A percentile compares a stretch with the other conserved stretches of the same genome.
phyloP scores from a whole-genome alignment of 2,329 filamentous ascomycete genomes.

The Talaromyces sp. region DNA sequence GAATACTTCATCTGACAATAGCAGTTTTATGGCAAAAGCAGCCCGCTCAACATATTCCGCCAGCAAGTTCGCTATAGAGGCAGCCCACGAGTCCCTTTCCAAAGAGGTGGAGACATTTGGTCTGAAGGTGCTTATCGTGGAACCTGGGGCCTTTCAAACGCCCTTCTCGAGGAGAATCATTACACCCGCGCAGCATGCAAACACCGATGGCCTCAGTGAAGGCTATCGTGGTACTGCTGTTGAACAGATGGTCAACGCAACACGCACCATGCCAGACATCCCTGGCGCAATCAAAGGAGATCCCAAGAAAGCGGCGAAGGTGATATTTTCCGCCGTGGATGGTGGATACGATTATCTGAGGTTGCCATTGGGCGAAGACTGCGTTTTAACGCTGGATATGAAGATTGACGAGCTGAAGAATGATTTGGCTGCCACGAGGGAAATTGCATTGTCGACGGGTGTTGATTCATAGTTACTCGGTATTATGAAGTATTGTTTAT shows the following conservation, averaged over 20 bases:
- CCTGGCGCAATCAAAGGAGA: constrained; percentile 21
- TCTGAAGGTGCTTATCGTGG: constrained; percentile 45
- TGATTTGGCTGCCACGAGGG: constrained; percentile 7
- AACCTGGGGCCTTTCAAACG: constrained; percentile 49
- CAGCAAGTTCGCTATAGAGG: constrained; percentile 48
- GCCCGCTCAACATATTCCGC: constrained; percentile 37
- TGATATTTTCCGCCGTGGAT: constrained; percentile 44
- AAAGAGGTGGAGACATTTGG: constrained; percentile 40
- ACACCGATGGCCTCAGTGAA: constrained; percentile 36
- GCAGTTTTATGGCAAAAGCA: constrained; percentile 25
- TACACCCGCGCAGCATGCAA: not conserved
- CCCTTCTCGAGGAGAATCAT: constrained; percentile 36
- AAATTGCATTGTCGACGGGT: too few species aligned
- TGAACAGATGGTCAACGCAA: constrained; percentile 27
- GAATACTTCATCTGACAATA: too few species aligned
- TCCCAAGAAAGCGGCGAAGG: constrained; percentile 30
- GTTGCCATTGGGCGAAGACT: constrained; percentile 44
- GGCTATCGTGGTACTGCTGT: constrained; percentile 28
- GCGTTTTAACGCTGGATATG: constrained; percentile 25
- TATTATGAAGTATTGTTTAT: too few species aligned
- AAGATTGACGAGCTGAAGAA: constrained; percentile 14
- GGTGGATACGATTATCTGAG: constrained; percentile 36
- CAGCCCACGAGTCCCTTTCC: constrained; percentile 41
- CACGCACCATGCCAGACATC: too few species aligned
- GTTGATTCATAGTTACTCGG: too few species aligned